A percentile compares a stretch with the other conserved stretches of the same genome.
Conservation (phyloP, 495 filamentous ascomycete species). For the Penicillium robsamsonii region DNA sequence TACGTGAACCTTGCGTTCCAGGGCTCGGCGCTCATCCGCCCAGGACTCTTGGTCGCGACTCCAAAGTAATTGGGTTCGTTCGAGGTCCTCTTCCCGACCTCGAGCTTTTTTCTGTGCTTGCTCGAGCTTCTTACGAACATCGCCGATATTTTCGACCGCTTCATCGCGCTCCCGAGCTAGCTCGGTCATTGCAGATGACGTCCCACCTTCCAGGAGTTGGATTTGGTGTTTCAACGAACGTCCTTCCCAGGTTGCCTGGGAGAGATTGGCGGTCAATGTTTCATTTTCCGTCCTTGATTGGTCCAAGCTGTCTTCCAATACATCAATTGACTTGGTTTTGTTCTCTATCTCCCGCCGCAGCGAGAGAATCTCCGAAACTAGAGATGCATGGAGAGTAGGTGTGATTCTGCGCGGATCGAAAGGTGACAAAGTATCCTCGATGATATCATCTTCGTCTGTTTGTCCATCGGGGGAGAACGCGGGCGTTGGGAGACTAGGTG, state of each 20-base stretch:
- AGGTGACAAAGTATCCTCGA: conserved; percentile 70
- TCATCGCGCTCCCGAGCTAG: conserved; percentile 84
- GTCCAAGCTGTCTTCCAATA: conserved; percentile 73
- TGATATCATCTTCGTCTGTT: conserved; percentile 56
- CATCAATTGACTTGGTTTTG: conserved; percentile 79
- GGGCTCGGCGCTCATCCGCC: conserved; percentile 73
- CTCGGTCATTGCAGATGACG: conserved; percentile 76
- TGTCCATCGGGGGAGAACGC: conserved; percentile 40
- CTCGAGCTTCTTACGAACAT: conserved; percentile 79
- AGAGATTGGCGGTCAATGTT: conserved; percentile 56
- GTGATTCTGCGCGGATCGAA: conserved; percentile 91
- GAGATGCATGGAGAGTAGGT: conserved; percentile 88
- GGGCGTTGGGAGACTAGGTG: conserved; percentile 54
- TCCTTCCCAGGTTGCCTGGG: conserved; percentile 66
- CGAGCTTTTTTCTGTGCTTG: conserved; percentile 72
- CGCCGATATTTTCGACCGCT: conserved; percentile 67
- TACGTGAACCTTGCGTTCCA: conserved; percentile 82
- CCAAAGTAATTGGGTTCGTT: conserved; percentile 72
- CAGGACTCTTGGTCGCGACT: conserved; percentile 77
- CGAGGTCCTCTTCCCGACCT: conserved; percentile 77
- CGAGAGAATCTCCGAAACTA: conserved; percentile 90
- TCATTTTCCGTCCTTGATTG: conserved; percentile 71
- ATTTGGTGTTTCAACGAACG: conserved; percentile 82
- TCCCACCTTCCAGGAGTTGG: conserved; percentile 80
- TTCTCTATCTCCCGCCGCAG: conserved; percentile 85